phyloP scores from a whole-genome alignment of 441 rosid genomes.

The Bocquillonia castaneifolia region DNA sequence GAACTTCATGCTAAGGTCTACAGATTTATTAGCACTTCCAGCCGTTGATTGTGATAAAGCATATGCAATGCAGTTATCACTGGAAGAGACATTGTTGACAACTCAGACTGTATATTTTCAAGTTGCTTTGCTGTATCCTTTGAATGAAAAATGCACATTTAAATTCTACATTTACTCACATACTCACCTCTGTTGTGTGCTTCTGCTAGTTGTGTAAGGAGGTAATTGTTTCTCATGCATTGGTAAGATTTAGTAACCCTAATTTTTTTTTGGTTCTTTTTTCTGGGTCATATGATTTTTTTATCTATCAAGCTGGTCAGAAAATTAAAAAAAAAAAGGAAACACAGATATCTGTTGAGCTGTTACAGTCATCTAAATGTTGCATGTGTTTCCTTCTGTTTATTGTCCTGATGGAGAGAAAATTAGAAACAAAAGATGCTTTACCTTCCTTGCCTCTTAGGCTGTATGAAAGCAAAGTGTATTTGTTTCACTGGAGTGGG shows the following conservation, averaged over 20 bases:
- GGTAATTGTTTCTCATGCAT: background rate
- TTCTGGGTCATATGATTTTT: background rate
- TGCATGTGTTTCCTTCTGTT: background rate
- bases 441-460: background rate
- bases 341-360: background rate
- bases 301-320: background rate
- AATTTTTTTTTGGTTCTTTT: background rate
- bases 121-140: slow-evolving; percentile 99
- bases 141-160: background rate
- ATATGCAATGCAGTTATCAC: slow-evolving; percentile 90
- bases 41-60: slow-evolving; percentile 99
- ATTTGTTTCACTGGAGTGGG: slow-evolving; percentile 16
- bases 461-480: background rate
- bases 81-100: slow-evolving; percentile 89
- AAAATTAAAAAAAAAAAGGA: background rate
- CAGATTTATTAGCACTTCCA: slow-evolving; percentile 94
- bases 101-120: slow-evolving; percentile 90
- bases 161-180: background rate
- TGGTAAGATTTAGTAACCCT: background rate
- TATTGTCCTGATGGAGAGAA: background rate
- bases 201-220: background rate
- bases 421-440: background rate
- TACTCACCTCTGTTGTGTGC: background rate
- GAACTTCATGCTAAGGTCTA: slow-evolving; percentile 96
- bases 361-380: background rate